Evolutionary conservation across 73 alveolate genomes (phyloP), one percentile per base, ranked within the genome.

Genomic region (Paramecium octaurelia): DNA sequence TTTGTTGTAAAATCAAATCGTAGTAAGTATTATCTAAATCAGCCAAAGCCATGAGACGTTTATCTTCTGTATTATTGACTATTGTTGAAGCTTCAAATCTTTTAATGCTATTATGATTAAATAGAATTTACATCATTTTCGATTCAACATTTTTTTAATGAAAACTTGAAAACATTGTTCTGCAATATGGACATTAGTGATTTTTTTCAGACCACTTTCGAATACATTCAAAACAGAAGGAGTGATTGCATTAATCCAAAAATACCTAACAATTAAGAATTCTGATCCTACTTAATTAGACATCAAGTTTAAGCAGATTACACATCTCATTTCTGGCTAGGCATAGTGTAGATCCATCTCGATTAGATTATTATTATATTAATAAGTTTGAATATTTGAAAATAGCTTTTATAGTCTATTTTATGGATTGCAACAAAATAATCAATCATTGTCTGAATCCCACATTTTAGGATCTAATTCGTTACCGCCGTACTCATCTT

Each of bases 381-480:
- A 64, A 23, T 64, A 20, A 23, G 3, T 64, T 2, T 14, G 46
- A 31, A 12, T 11, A 23, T 11, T 64, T 27, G 42, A 34, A 64
- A 27, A 6, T 27, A 64, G 24, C 21, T 31, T 31, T 12, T 64
- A 64, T 31, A 31, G 84, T 31, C 20, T 0, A 64, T 31, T 27
- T 31, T 27, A 64, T 64, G 50, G 27, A 64, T 64, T 64, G 46
- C 4, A 64, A 64, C 84, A 64, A 27, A 64, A 27, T 24, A 64
- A 44, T 80, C 91, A 80, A 42, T 89, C 94, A 48, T 70, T 70
- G 31, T 89, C 94, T 27, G 94, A 89, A 42, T 89, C 94, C 94
- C 94, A 89, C 94, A 89, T 89, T 89, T 85, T 89, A 18, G 94
- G 94, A 73, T 89, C 94, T 44, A 89, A 89, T 44, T 54, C 94